These are phyloP conservation scores for Tolypocladium guangdongense DNA, from an alignment of 2,329 filamentous ascomycete genomes.

Conservation along the genomic window DNA sequence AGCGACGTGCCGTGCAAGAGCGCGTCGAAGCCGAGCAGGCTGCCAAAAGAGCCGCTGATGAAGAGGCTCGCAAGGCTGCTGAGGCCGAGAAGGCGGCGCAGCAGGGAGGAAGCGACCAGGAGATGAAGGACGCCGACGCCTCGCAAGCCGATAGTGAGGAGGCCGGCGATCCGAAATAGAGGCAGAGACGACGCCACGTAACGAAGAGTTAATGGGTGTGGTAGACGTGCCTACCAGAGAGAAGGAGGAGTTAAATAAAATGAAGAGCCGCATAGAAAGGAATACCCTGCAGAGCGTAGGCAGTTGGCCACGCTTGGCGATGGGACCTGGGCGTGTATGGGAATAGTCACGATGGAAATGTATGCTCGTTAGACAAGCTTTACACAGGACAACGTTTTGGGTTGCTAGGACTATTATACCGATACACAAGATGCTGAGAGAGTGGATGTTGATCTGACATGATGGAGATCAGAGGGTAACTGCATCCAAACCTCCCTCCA, in stretches of 20 bases:
- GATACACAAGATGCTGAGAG: not conserved
- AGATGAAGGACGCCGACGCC: conserved; percentile 52
- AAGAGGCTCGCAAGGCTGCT: conserved; percentile 43
- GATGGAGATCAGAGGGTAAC: not conserved
- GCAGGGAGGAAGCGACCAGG: conserved; percentile 42
- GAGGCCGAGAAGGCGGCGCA: conserved; percentile 38
- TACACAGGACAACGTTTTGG: not conserved
- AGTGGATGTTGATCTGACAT: not conserved
- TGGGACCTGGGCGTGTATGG: not conserved
- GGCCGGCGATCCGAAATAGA: conserved; percentile 25
- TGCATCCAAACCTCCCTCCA: not conserved
- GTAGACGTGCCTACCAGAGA: conserved; percentile 6
- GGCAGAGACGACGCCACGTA: not conserved
- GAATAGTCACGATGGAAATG: conserved; percentile 2
- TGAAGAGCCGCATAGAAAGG: conserved; percentile 2
- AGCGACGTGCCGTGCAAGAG: conserved; percentile 69
- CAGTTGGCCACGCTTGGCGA: not conserved
- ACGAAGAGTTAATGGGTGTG: conserved; percentile 1
- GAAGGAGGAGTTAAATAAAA: conserved; percentile 5
- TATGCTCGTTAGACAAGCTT: conserved; percentile 3
- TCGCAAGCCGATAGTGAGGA: conserved; percentile 40
- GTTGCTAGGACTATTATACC: not conserved
- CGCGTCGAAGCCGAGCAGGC: conserved; percentile 67
- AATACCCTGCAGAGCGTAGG: not conserved
- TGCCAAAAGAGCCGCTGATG: conserved; percentile 56